Evolutionary conservation across 306 rosid species (phyloP), one percentile per base, ranked within the genome.

Genomic region (Citrullus amarus): DNA sequence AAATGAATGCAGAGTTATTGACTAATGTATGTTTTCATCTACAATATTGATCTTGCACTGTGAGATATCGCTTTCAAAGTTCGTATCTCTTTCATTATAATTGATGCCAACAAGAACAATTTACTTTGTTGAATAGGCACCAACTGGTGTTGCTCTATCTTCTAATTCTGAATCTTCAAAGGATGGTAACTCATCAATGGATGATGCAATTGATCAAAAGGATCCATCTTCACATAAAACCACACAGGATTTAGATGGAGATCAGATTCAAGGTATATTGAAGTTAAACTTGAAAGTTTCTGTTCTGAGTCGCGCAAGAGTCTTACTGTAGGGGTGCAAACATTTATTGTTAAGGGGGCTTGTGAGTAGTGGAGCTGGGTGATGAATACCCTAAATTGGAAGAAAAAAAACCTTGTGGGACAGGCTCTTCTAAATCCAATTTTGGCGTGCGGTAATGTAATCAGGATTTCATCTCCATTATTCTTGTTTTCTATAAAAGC

Each of bases 121-220:
- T 70, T 46, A 70, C 56, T 70, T 13, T 50, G 77, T 72, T 72
- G 59, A 50, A 72, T 72, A 91, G 98, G 90, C 76, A 5, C 96
- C 91, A 16, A 54, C 91, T 72, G 74, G 56, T 75, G 16, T 89
- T 84, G 38, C 75, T 3, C 60, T 93, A 67, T 91, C 98, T 18
- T 88, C 96, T 12, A 87, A 84, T 85, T 91, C 98, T 14, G 86
- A 55, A 84, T 81, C 83, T 32, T 83, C 87, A 28, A 84, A 46
- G 18, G 82, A 81, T 76, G 90, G 54, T 36, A 55, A 79, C 62
- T 76, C 78, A 53, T 84, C 82, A 43, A 54, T 59, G 79, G 87
- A 78, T 54, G 81, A 87, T 75, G 55, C 68, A 55, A 20, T 59
- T 71, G 85, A 80, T 69, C 57, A 63, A 66, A 87, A 79, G 60